These are phyloP conservation scores for Aureobasidium sp. DNA, from an alignment of 2,329 filamentous ascomycete genomes.

Conservation along the genomic window DNA sequence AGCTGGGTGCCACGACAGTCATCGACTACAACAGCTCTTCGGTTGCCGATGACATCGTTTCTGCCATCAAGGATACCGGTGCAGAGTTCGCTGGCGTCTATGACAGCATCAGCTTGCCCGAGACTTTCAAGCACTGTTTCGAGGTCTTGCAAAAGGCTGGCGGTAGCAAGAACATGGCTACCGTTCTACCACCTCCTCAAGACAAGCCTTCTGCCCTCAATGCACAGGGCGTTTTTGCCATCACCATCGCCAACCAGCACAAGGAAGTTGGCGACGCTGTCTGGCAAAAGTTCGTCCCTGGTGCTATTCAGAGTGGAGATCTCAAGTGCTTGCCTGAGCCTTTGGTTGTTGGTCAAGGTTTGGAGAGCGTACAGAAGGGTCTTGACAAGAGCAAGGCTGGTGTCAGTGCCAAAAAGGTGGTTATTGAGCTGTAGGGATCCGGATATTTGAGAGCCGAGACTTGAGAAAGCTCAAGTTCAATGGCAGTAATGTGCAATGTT, in stretches of 20 bases:
- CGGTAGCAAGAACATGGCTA: conserved; percentile 14
- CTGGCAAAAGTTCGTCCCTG: conserved; percentile 26
- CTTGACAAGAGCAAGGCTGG: conserved; percentile 30
- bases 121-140: conserved; percentile 13
- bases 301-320: conserved; percentile 23
- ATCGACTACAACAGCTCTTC: conserved; percentile 27
- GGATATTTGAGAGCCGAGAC: too few relatives aligned
- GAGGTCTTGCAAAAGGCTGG: conserved; percentile 15
- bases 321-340: conserved; percentile 28
- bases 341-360: conserved; percentile 30
- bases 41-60: conserved; percentile 31
- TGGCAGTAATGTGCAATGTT: not conserved
- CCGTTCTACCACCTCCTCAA: conserved; percentile 16
- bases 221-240: conserved; percentile 20
- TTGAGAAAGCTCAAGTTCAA: not conserved
- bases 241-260: conserved; percentile 15
- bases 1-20: conserved; percentile 23
- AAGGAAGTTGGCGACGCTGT: conserved; percentile 24
- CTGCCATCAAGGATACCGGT: conserved; percentile 28
- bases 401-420: conserved; percentile 33
- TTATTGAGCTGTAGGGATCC: conserved; percentile 21
- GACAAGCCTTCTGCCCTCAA: conserved; percentile 22
- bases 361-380: conserved; percentile 29
- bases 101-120: conserved; percentile 25
- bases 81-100: conserved; percentile 35